Percentiles rank a stretch among this genome's conserved stretches.
phyloP scores from a whole-genome alignment of 2,329 filamentous ascomycete species.

The Zasmidium angulare region DNA sequence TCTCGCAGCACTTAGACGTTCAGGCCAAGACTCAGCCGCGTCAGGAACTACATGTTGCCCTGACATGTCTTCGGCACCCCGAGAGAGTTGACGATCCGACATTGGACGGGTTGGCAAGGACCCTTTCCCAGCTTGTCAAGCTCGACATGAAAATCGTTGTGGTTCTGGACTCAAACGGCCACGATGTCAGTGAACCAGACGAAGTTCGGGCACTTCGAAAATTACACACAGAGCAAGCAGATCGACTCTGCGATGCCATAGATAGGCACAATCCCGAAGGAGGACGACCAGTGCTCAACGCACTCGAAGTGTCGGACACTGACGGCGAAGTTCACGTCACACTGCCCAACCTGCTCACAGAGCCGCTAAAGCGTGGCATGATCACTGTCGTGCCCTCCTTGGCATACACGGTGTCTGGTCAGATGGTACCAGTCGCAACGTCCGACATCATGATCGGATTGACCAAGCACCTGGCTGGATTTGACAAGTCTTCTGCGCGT shows the following conservation, averaged over 20 bases:
- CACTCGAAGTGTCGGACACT: slow-evolving; percentile 40
- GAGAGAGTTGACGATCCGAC: slow-evolving; percentile 68
- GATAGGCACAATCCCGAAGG: slow-evolving; percentile 67
- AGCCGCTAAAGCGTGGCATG: slow-evolving; percentile 65
- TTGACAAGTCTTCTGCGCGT: slow-evolving; percentile 37
- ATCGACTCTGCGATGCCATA: slow-evolving; percentile 72
- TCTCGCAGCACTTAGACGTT: slow-evolving; percentile 53
- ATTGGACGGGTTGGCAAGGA: slow-evolving; percentile 74
- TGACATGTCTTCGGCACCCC: slow-evolving; percentile 79
- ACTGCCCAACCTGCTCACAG: slow-evolving; percentile 56
- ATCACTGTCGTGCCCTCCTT: slow-evolving; percentile 69
- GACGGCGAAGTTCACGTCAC: slow-evolving; percentile 40
- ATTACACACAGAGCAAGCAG: slow-evolving; percentile 58
- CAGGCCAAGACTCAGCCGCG: slow-evolving; percentile 32
- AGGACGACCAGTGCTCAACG: slow-evolving; percentile 66
- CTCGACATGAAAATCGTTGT: slow-evolving; percentile 81
- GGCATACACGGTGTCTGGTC: slow-evolving; percentile 56
- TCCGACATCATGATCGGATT: slow-evolving; percentile 73
- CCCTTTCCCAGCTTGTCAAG: slow-evolving; percentile 76
- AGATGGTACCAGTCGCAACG: slow-evolving; percentile 52
- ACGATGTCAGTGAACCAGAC: slow-evolving; percentile 5
- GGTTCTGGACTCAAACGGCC: slow-evolving; percentile 69
- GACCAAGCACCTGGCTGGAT: slow-evolving; percentile 70
- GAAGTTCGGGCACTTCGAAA: slow-evolving; percentile 21
- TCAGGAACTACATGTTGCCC: slow-evolving; percentile 69